Percentiles rank a stretch among this genome's conserved stretches.
Conservation (phyloP, 164 flowering plant genomes). For the Macadamia integrifolia region DNA sequence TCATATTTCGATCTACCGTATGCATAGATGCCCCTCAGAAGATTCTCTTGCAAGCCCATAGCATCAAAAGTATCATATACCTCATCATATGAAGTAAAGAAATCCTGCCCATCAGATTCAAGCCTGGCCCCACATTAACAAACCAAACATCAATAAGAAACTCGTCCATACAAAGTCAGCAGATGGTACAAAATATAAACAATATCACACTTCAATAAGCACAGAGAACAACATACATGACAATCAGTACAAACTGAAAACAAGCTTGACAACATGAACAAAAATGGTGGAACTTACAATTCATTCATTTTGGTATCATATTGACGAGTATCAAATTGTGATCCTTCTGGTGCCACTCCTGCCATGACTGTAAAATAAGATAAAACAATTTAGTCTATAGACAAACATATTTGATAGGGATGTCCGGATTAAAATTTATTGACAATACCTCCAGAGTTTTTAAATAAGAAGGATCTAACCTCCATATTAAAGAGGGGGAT, state of each 20-base stretch:
- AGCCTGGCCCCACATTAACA: slow-evolving; percentile 27
- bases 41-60: slow-evolving; percentile 65
- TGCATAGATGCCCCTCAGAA: slow-evolving; percentile 80
- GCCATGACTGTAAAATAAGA: slow-evolving; percentile 10
- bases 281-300: slow-evolving; percentile 3
- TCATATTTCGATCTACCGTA: slow-evolving; percentile 39
- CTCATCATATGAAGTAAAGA: slow-evolving; percentile 70
- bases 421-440: no score
- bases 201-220: no score
- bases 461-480: no score
- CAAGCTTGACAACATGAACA: background rate
- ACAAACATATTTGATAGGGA: background rate
- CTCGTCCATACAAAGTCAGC: no score
- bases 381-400: no score
- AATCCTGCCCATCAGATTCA: slow-evolving; percentile 47
- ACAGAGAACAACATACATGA: background rate
- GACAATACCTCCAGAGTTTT: no score
- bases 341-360: slow-evolving; percentile 20
- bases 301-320: slow-evolving; percentile 24
- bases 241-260: no score
- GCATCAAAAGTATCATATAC: slow-evolving; percentile 67
- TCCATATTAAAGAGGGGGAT: no score
- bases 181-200: background rate
- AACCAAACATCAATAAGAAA: background rate
- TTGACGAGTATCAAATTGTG: slow-evolving; percentile 23